Base-by-base conservation (phyloP, 495 filamentous ascomycete genomes). In the Collariella sp. region DNA sequence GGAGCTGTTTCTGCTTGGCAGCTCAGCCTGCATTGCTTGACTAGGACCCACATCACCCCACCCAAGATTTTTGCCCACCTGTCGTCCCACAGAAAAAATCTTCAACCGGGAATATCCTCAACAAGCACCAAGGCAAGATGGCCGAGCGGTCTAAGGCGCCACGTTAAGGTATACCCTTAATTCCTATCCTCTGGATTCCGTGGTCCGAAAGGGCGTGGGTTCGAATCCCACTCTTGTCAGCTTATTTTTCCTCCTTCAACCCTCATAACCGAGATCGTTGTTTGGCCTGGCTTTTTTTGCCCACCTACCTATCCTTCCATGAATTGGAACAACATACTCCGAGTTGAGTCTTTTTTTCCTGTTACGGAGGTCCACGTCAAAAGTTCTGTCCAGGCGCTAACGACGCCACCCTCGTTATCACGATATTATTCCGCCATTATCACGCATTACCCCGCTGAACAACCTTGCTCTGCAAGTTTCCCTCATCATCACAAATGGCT, bases 101-200 rank as follows among this genome's bases (percentile, higher is more conserved):
- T 55, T 19, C 12, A 36, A 43, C 6, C 15, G 19, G 18, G n/a
- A n/a, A 15, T 7, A 19, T 3, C 16, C 43, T 20, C 39, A 43
- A 52, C 33, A 48, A 55, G 20, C 52, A 38, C 38, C 29, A 18
- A 38, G 54, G 54, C 54, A 56, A 56, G 46, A n/a, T 55, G 46
- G 54, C 54, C 54, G 46, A 56, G 54, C 46, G 54, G 54, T 56
- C 54, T 29, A 56, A 56, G 54, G 54, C 54, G 54, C 54, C 54
- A 56, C 54, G 54, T 56, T 56, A 56, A 50, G 54, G 54, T 45
- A 7, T 54, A 55, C 20, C 46, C 54, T 56, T 56, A 56, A 56
- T 50, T 33, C 12, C 5, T n/a, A 46, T 56, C 54, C 26, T 31
- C 26, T 31, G 26, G 26, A 31, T 31, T 31, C 26, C 54, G 54